A percentile compares a stretch with the other conserved stretches of the same genome.
Evolutionary conservation across 345 rosid species (phyloP).

Genomic region (Cardamine occulta): DNA sequence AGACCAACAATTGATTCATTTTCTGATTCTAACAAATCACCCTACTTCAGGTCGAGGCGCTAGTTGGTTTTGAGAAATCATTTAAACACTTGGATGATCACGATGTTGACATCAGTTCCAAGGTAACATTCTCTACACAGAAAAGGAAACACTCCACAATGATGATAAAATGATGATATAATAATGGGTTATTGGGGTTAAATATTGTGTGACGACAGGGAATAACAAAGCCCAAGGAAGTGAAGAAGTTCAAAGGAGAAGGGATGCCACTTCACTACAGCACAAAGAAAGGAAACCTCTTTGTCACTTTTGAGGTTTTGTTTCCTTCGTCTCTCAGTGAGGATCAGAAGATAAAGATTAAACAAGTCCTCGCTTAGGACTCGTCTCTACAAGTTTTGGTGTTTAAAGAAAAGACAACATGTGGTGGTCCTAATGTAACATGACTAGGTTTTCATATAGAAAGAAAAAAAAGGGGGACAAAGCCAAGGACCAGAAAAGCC

Average conservation of each 20-base stretch:
- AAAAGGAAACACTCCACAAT: background rate
- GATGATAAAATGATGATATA: background rate
- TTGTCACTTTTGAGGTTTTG: conserved; percentile 84
- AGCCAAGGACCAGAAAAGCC: conserved; percentile 19
- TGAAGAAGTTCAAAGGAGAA: conserved; percentile 88
- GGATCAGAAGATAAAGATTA: conserved; percentile 83
- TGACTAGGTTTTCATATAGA: conserved; percentile 40
- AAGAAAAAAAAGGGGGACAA: conserved; percentile 7
- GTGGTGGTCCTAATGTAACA: conserved; percentile 37
- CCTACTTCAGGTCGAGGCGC: conserved; percentile 80
- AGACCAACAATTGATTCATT: background rate
- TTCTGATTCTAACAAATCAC: background rate
- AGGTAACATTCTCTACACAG: conserved; percentile 50
- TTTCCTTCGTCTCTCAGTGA: conserved; percentile 81
- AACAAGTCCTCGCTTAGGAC: conserved; percentile 66
- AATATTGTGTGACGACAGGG: conserved; percentile 55
- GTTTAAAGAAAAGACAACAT: conserved; percentile 21
- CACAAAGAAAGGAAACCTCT: conserved; percentile 87
- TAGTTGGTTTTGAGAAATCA: conserved; percentile 95
- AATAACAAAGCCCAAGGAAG: conserved; percentile 92
- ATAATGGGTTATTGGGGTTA: background rate
- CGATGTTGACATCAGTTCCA: conserved; percentile 77
- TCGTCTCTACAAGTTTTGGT: conserved; percentile 21
- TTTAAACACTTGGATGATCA: conserved; percentile 96
- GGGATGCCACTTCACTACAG: conserved; percentile 95